Evolutionary conservation across 192 early-diverging fungal genomes (phyloP).

Genomic region (Endogone sp.): DNA sequence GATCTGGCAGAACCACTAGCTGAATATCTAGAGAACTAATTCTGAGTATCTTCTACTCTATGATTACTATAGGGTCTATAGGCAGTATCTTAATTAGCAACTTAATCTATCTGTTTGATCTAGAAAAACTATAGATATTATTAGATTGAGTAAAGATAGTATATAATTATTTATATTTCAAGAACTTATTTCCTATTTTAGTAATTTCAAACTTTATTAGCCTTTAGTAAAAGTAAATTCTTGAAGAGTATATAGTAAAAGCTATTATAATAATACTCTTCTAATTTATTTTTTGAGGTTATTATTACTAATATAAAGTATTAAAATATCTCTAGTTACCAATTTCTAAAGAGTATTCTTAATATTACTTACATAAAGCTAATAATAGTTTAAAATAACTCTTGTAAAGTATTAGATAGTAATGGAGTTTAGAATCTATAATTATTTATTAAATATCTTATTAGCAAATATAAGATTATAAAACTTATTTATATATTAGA

Average conservation of each 20-base stretch:
- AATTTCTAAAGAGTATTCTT: slow-evolving; percentile 11
- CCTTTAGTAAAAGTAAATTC: slow-evolving; percentile 22
- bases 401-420: slow-evolving; percentile 14
- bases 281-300: slow-evolving; percentile 22
- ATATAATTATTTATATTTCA: slow-evolving; percentile 3
- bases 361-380: slow-evolving; percentile 10
- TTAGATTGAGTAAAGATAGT: too few species aligned
- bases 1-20: slow-evolving; percentile 13
- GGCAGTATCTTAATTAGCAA: slow-evolving; percentile 23
- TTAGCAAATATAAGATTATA: slow-evolving; percentile 19
- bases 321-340: slow-evolving; percentile 4
- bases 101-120: slow-evolving; percentile 15
- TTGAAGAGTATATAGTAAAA: slow-evolving; percentile 20
- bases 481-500: too few species aligned
- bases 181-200: slow-evolving; percentile 15
- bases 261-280: slow-evolving; percentile 24
- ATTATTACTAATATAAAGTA: slow-evolving; percentile 11
- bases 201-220: slow-evolving; percentile 23
- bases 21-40: slow-evolving; percentile 25
- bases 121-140: background rate
- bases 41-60: slow-evolving; percentile 25
- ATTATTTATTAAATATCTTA: slow-evolving; percentile 9
- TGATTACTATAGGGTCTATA: slow-evolving; percentile 20
- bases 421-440: slow-evolving; percentile 11
- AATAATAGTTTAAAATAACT: slow-evolving; percentile 6